Base-by-base conservation (phyloP, 1,284 basidiomycete species). In the Chalciporus sp. region DNA sequence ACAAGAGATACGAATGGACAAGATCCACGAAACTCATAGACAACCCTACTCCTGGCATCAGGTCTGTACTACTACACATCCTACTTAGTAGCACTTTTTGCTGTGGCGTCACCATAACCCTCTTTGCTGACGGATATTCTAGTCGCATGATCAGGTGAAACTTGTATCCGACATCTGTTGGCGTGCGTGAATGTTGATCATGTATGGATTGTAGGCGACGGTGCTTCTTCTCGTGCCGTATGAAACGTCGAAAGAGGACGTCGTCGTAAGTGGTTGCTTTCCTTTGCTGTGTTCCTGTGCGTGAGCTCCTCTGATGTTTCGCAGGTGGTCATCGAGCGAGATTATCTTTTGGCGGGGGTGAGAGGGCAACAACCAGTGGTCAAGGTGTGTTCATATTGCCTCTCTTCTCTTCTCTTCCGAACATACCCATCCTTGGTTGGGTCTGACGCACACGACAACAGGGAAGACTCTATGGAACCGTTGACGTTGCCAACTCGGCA, bases 191-290 rank as follows among this genome's bases (percentile, higher is more conserved):
- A 56, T 65, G 58, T 59, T 59, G 35, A 55, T 69, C 56, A 50
- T 61, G 49, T 53, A 56, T 51, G 50, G 48, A 56, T 56, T 49
- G 39, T 59, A 91, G 89, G 89, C 88, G 29, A 91, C 89, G n/a
- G 81, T 92, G 17, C 73, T 92, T 27, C 74, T 91, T 37, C 77
- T 87, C 61, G 81, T 92, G 35, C 89, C 88, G 0, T 83, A 84
- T 59, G 81, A 83, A 55, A 84, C 85, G 2, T 75, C 80, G 47
- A 84, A 86, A 57, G 86, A 88, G 29, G 88, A 92, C 60, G 73
- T 90, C 17, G 72, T 78, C 55, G 89, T 90, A 63, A 67, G 84
- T 75, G 23, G 29, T 10, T 48, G 12, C 46, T 44, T n/a, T 4
- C 35, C 49, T 41, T 40, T 20, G 9, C 48, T 33, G 35, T 27